These are phyloP conservation scores for Chaetomium olivaceum DNA, from an alignment of 2,329 filamentous ascomycete species.

Conservation along the genomic window DNA sequence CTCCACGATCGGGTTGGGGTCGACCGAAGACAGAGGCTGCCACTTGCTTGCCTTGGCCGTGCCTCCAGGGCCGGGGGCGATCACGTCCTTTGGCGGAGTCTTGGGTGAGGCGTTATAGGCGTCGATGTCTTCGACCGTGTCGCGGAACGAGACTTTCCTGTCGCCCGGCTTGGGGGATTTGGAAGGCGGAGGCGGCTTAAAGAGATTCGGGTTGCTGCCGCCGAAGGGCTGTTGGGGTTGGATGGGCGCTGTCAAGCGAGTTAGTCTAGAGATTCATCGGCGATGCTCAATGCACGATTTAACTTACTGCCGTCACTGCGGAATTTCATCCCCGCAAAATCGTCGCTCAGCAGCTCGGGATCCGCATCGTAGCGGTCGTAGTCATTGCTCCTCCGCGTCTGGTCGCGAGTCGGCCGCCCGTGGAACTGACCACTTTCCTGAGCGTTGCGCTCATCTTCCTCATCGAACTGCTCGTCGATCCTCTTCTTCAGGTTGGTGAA, in stretches of 20 bases:
- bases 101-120: conserved; percentile 68
- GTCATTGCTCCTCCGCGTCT: conserved; percentile 74
- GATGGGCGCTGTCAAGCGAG: conserved; percentile 51
- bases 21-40: conserved; percentile 87
- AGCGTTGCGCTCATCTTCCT: conserved; percentile 56
- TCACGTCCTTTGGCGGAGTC: conserved; percentile 53
- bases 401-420: conserved; percentile 59
- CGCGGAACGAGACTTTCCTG: conserved; percentile 59
- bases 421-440: conserved; percentile 41
- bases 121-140: conserved; percentile 74
- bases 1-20: conserved; percentile 80
- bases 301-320: conserved; percentile 61
- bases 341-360: conserved; percentile 83
- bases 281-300: background rate
- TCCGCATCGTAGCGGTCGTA: conserved; percentile 94
- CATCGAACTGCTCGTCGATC: conserved; percentile 83
- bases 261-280: conserved; percentile 21
- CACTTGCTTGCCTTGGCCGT: conserved; percentile 83
- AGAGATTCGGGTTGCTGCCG: conserved; percentile 68
- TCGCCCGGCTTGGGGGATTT: conserved; percentile 52
- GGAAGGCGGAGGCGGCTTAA: conserved; percentile 65
- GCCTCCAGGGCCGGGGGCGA: conserved; percentile 41
- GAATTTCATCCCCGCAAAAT: conserved; percentile 74
- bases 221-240: conserved; percentile 61
- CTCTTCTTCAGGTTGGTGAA: conserved; percentile 89